Evolutionary conservation across 129 eudicot genomes (phyloP).

Genomic region (Scalesia atractyloides): DNA sequence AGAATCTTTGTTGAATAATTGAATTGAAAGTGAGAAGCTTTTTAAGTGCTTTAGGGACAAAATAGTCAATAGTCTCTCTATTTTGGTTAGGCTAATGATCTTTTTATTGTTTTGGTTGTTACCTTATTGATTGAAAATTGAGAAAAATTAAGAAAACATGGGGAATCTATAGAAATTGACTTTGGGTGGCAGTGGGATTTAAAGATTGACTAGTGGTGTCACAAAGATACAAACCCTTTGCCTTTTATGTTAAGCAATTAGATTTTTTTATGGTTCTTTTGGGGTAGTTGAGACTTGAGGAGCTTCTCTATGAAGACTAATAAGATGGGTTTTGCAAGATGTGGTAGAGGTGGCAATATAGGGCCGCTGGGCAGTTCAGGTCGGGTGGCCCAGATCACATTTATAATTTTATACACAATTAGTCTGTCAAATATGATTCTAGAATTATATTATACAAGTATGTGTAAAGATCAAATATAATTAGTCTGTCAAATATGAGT

Average conservation of each 20-base stretch:
- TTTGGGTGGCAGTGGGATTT: conserved; percentile 24
- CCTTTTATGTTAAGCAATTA: conserved; percentile 46
- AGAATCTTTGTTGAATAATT: conserved; percentile 50
- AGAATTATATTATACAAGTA: background rate
- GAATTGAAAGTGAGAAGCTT: conserved; percentile 43
- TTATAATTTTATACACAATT: background rate
- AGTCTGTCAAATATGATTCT: background rate
- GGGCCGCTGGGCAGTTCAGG: background rate
- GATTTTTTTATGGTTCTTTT: conserved; percentile 26
- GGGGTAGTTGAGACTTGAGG: conserved; percentile 25
- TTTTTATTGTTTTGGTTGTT: conserved; percentile 19
- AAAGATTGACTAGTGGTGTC: conserved; percentile 16
- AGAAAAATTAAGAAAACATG: conserved; percentile 31
- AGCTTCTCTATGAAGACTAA: conserved; percentile 26
- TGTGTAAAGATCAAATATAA: too few species aligned
- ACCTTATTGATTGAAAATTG: conserved; percentile 5
- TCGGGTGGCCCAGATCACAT: background rate
- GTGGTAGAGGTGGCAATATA: background rate
- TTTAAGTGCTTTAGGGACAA: conserved; percentile 49
- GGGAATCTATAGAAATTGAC: conserved; percentile 34
- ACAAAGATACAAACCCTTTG: conserved; percentile 16
- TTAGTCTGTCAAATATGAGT: too few species aligned
- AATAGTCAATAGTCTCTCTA: conserved; percentile 49
- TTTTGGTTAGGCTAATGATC: conserved; percentile 29
- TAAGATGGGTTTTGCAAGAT: conserved; percentile 15